Percentiles rank a stretch among this genome's conserved stretches.
phyloP scores from a whole-genome alignment of 2,329 filamentous ascomycete genomes.

The Bipolaris sorokiniana region DNA sequence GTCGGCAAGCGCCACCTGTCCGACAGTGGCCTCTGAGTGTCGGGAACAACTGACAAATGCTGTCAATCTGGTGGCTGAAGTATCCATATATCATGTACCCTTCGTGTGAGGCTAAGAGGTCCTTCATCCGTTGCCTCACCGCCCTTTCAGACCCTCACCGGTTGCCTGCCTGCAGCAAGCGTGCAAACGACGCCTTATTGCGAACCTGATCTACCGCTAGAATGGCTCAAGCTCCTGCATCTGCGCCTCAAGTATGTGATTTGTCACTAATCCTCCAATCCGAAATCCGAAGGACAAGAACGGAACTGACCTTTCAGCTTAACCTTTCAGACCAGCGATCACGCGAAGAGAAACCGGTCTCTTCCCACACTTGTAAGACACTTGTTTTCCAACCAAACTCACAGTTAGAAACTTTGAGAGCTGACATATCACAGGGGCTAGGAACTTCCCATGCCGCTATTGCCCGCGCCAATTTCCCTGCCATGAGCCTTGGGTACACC shows the following conservation, averaged over 20 bases:
- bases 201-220: neutral
- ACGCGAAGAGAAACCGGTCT: neutral
- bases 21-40: too few relatives aligned
- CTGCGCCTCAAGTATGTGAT: neutral
- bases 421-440: neutral
- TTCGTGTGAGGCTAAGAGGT: constrained; percentile 4
- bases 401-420: neutral
- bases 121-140: constrained; percentile 2
- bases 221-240: neutral
- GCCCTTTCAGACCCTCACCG: constrained; percentile 1
- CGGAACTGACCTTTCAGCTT: constrained; percentile 4
- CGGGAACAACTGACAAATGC: too few relatives aligned
- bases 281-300: neutral
- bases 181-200: too few relatives aligned
- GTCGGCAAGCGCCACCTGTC: neutral
- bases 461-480: neutral
- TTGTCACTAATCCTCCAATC: neutral
- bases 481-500: neutral
- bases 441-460: neutral
- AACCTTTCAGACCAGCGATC: neutral
- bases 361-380: neutral
- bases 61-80: neutral
- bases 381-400: neutral
- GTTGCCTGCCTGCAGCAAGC: too few relatives aligned
- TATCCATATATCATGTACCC: constrained; percentile 4